phyloP scores from a whole-genome alignment of 495 filamentous ascomycete genomes.

The Penicillium samsonianum region DNA sequence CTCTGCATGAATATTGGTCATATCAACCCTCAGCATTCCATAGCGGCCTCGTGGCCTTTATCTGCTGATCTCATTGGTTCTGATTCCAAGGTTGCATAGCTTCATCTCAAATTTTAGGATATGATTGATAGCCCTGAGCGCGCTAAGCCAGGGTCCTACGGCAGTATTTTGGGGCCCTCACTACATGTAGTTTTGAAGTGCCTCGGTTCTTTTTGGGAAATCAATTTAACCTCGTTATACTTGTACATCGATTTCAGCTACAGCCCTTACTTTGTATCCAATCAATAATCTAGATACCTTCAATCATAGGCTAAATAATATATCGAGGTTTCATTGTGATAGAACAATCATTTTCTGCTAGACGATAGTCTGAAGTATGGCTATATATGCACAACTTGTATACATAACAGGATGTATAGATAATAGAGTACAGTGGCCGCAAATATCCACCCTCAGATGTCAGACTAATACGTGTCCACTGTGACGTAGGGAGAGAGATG shows the following conservation, averaged over 20 bases:
- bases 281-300: not conserved
- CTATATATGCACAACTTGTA: too few species aligned
- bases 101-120: not conserved
- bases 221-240: not conserved
- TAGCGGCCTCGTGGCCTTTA: constrained; percentile 6
- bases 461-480: constrained; percentile 6
- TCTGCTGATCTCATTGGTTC: constrained; percentile 4
- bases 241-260: not conserved
- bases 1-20: not conserved
- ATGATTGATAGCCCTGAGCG: not conserved
- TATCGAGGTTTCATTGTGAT: not conserved
- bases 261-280: not conserved
- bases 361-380: not conserved
- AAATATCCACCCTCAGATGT: not conserved
- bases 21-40: not conserved
- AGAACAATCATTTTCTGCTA: not conserved
- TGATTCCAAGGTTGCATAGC: not conserved
- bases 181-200: not conserved
- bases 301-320: not conserved
- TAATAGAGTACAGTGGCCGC: not conserved
- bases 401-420: not conserved
- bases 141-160: not conserved
- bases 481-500: constrained; percentile 3
- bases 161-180: not conserved
- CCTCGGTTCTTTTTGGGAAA: not conserved